Conservation (phyloP, 2,329 filamentous ascomycete species). For the Monosporascus cannonballus region DNA sequence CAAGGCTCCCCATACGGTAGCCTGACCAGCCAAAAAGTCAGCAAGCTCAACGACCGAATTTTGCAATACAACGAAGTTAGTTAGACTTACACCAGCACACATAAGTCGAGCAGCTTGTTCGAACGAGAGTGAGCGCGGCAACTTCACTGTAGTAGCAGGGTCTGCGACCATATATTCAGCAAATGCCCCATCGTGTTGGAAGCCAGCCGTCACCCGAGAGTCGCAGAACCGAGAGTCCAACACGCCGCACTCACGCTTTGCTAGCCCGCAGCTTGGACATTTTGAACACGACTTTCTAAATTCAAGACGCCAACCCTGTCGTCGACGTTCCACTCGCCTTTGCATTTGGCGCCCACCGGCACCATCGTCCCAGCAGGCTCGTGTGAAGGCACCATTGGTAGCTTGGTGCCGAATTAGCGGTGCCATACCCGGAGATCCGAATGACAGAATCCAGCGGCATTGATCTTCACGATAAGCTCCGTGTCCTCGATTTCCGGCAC, state of each 20-base stretch:
- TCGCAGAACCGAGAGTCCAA: slow-evolving; percentile 28
- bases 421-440: slow-evolving; percentile 30
- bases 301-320: slow-evolving; percentile 31
- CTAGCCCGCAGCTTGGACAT: slow-evolving; percentile 23
- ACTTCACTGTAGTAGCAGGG: slow-evolving; percentile 20
- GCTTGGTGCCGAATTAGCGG: slow-evolving; percentile 23
- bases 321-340: slow-evolving; percentile 21
- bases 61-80: background rate
- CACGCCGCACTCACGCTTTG: slow-evolving; percentile 5
- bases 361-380: slow-evolving; percentile 29
- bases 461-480: slow-evolving; percentile 26
- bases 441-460: slow-evolving; percentile 32
- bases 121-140: slow-evolving; percentile 23
- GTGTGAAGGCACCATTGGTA: slow-evolving; percentile 28
- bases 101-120: slow-evolving; percentile 31
- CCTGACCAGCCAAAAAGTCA: slow-evolving; percentile 6
- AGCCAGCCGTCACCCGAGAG: slow-evolving; percentile 25
- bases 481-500: slow-evolving; percentile 17
- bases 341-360: slow-evolving; percentile 18
- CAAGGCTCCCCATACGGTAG: slow-evolving; percentile 28
- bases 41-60: background rate
- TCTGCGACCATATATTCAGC: slow-evolving; percentile 29
- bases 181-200: slow-evolving; percentile 28
- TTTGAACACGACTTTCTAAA: slow-evolving; percentile 24
- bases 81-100: slow-evolving; percentile 26